Evolutionary conservation across 176 grass and related monocot species (phyloP), one percentile per base, ranked within the genome.

Genomic region (Phoenix roebelenii): DNA sequence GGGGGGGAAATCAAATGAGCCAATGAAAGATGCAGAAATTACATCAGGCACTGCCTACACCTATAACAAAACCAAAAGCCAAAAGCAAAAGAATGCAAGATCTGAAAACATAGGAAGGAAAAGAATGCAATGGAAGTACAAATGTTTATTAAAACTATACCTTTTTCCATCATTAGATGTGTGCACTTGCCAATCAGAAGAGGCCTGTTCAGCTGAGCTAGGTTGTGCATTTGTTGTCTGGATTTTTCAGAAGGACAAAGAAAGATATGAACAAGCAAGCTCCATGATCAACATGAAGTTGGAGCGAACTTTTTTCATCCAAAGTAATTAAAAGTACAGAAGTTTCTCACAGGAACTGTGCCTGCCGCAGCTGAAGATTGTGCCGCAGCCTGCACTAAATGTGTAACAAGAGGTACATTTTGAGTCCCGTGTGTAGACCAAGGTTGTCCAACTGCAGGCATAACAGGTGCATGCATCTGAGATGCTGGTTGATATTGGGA

Each of bases 181-280:
- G 76, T 98, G 93, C 15, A 92, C 93, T 68, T 91, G 78, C 93
- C 93, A 98, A 64, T 98, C 87, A 22, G 76, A 88, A 85, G 81
- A 76, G 55, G 76, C 72, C 18, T 64, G 59, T 60, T 98, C 84
- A 25, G 39, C 62, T 19, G 79, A 68, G 60, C 52, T 90, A 64
- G 69, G 66, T 77, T 98, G 77, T 23, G 52, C 59, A 92, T 82
- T 83, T 64, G 57, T 59, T 78, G 80, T 57, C 79, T 91, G 35
- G 12, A 81, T 89, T 74, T 73, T 59, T 74, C 17, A 26, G 3
- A 32, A 61, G 51, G 22, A 4, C 4, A n/a, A 55, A 53, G 5
- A 24, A 32, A 23, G 16, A 54, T 24, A 17, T 22, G 9, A 50
- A 17, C 7, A 66, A 72, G 23, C 20, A 29, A 23, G 6, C 24